Evolutionary conservation across 2,329 filamentous ascomycete genomes (phyloP), one percentile per base, ranked within the genome.

Genomic region (Trichoderma cornu-damae): DNA sequence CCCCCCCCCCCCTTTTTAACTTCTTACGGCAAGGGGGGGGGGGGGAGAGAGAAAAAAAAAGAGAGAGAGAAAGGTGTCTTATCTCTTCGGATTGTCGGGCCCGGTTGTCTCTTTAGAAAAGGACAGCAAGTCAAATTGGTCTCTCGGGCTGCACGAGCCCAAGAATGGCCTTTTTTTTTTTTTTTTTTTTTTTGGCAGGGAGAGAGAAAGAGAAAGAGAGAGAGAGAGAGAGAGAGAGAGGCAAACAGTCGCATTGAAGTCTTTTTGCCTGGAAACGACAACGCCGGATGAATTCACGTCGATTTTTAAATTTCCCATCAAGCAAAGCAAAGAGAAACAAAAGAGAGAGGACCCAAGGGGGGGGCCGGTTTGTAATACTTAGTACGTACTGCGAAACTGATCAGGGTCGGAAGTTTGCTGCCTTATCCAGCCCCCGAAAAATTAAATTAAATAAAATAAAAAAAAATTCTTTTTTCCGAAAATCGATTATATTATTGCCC

Each of bases 371-470:
- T 16, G 24, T 6, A 52, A 52, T 4, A 43, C n/a, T 16, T 28
- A 52, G 9, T 7, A 30, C 28, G 28, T 30, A 30, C n/a, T n/a
- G n/a, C 49, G 49, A 52, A 52, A 52, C 42, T 24, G 37, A 43
- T 52, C 37, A 52, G 49, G 49, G 37, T 52, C 43, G 37, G 24
- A 43, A 28, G 43, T 52, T 20, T 20, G 28, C 28, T 44, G 6
- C 30, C 50, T 54, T 54, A 54, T 54, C 50, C 24, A 40, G 40
- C 26, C 20, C 49, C 26, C 30, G 22, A 16, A 7, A 24, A 34
- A 20, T 26, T 16, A 40, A 40, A 24, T 43, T n/a, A 43, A 53
- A 35, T 7, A n/a, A 44, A 35, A 16, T n/a, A 46, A 35, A 2
- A 11, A 24, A 16, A 22, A 43, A 35, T 3, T 16, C 6, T 18